Conservation (phyloP, 352 stramenopile species). For the Pythium guiyangense region DNA sequence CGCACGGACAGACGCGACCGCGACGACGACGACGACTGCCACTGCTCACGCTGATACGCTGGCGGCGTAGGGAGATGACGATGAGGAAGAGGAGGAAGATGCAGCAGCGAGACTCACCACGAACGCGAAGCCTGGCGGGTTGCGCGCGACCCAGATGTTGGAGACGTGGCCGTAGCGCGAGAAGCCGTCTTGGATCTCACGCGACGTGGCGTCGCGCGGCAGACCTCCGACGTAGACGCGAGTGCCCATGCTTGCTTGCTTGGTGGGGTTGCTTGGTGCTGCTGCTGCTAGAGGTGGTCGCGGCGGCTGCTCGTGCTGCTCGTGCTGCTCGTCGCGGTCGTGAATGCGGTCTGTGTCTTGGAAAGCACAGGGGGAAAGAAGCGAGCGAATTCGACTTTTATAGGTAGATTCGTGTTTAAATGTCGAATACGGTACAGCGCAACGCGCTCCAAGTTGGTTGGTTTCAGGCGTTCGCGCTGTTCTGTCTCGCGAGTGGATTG, state of each 20-base stretch:
- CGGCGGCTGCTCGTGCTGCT: slow-evolving; percentile 12
- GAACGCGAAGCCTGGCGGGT: slow-evolving; percentile 86
- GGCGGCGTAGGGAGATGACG: slow-evolving; percentile 6
- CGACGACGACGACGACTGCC: background rate
- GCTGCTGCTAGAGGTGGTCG: slow-evolving; percentile 10
- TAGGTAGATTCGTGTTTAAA: too few species aligned
- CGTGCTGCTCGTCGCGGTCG: slow-evolving; percentile 1
- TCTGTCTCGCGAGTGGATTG: too few species aligned
- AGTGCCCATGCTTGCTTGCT: slow-evolving; percentile 54
- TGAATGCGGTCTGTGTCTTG: background rate
- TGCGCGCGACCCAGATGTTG: slow-evolving; percentile 87
- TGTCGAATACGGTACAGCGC: too few species aligned
- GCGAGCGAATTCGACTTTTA: too few species aligned
- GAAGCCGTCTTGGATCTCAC: slow-evolving; percentile 81
- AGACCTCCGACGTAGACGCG: slow-evolving; percentile 83
- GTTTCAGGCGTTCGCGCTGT: too few species aligned
- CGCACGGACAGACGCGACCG: slow-evolving; percentile 11
- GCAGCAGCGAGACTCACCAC: slow-evolving; percentile 60
- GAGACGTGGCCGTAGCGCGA: slow-evolving; percentile 78
- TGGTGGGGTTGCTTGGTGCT: slow-evolving; percentile 8
- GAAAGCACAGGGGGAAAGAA: too few species aligned
- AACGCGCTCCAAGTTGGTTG: too few species aligned
- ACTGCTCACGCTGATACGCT: background rate
- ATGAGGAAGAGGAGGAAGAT: slow-evolving; percentile 12
- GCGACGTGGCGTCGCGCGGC: slow-evolving; percentile 71